Evolutionary conservation across 1,284 basidiomycete species (phyloP).

Genomic region (Porphyrellus sp.): DNA sequence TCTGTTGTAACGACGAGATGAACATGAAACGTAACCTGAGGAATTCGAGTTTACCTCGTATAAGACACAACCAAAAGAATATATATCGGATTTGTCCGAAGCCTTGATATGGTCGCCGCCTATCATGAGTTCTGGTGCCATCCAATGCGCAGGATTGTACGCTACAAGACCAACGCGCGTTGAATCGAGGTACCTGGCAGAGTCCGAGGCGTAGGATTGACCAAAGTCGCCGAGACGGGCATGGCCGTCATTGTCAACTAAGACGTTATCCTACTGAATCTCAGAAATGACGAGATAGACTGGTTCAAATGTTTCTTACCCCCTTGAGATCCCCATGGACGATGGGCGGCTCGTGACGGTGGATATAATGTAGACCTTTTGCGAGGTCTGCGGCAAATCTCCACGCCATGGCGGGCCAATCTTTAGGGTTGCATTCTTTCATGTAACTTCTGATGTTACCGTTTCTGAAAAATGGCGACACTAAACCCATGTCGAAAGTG

Average conservation of each 20-base stretch:
- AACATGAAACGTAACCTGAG: background rate
- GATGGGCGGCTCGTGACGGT: constrained; percentile 32
- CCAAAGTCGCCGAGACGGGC: constrained; percentile 40
- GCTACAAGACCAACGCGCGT: constrained; percentile 18
- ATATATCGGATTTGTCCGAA: constrained; percentile 26
- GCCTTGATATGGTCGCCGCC: constrained; percentile 11
- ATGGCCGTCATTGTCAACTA: constrained; percentile 28
- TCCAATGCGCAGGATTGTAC: constrained; percentile 22
- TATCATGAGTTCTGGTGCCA: constrained; percentile 31
- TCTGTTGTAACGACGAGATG: constrained; percentile 16
- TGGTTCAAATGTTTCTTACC: constrained; percentile 23
- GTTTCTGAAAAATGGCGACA: constrained; percentile 39
- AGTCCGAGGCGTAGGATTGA: constrained; percentile 28
- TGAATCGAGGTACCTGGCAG: constrained; percentile 28
- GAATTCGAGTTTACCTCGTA: constrained; percentile 28
- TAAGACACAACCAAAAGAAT: constrained; percentile 31
- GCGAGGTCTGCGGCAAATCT: constrained; percentile 30
- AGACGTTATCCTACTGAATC: constrained; percentile 31
- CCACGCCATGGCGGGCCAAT: constrained; percentile 26
- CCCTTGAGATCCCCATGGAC: constrained; percentile 41
- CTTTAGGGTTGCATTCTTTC: constrained; percentile 9
- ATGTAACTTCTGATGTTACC: constrained; percentile 36
- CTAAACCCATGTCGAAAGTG: constrained; percentile 28
- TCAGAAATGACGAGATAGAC: constrained; percentile 6
- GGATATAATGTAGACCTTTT: constrained; percentile 36